Base-by-base conservation (phyloP, 805 yeast species). In the Candida sonorensis region DNA sequence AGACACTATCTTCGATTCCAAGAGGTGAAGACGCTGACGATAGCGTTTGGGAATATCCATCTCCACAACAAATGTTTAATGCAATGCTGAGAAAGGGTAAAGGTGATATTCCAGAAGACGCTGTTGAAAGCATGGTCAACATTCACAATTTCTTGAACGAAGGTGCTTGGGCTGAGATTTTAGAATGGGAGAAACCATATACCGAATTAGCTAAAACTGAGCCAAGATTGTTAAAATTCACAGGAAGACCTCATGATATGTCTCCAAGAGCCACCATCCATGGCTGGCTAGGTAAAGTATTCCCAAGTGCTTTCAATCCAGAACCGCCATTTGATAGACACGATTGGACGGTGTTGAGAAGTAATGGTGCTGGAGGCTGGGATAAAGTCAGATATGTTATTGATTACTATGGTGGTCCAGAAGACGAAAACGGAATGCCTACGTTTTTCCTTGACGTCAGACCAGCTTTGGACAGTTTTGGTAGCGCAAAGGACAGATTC, bases 51-150 rank as follows among this genome's bases (percentile, higher is more conserved):
- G 98, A 92, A 60, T 92, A 92, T 54, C 99, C 99, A 2, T 85
- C 96, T 2, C 98, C 99, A 1, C 98, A 92, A 60, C 99, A 92
- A 56, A 92, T 92, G 99, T 77, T 87, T 44, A 88, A 90, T 51
- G 99, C 99, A 10, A 90, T 92, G 97, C 63, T 87, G 17, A 76
- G 90, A 42, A 92, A 92, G 62, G 95, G 96, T 14, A 90, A 92
- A 50, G 81, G 84, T 27, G 94, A 81, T 29, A 73, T 90, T 33
- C 94, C 90, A 3, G 97, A 88, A 55, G 95, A 86, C 42, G 96
- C 96, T 1, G 97, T 92, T 4, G 96, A 85, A 46, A 72, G 84
- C 29, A 92, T 92, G 99, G 98, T 92, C 17, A 90, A 81, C 43
- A 94, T 92, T 28, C 99, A 92, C 60, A 92, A 92, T 58, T 92